Base-by-base conservation (phyloP, 768 basidiomycete genomes). In the Rhodotorula babjevae region DNA sequence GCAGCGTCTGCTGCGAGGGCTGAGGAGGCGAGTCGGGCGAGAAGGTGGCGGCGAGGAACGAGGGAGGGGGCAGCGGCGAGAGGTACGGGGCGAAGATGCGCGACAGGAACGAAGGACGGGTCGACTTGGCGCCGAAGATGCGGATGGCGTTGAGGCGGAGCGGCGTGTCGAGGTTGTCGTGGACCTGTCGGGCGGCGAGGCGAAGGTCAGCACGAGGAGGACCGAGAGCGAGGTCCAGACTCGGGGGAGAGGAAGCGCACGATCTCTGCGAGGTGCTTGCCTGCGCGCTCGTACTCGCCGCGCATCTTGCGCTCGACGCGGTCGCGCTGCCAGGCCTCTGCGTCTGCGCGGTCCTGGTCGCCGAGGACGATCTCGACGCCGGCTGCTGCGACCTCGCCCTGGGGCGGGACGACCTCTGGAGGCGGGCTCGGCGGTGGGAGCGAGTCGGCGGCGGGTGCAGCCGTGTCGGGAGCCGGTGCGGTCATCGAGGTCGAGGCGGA, bases 61-160 rank as follows among this genome's bases (percentile, higher is more conserved):
- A 44, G 76, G 80, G 66, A 75, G 75, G 44, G 76, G 76, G 78
- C 78, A 75, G 49, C 29, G 67, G 52, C 14, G 78, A 55, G 63
- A 90, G 80, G 80, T 85, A 84, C 0, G 93, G 93, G 15, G 86
- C 83, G 65, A 96, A 85, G 74, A 97, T 83, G 64, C 85, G 89
- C n/a, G 83, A 85, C 47, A 99, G 86, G 83, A 97, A 97, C 0
- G 90, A 86, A 44, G 86, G 82, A 25, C 93, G 86, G 0, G 94
- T 96, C 42, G 84, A 81, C 7, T 82, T 80, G 3, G 91, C 88
- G 67, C 93, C 93, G 75, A 90, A 87, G 23, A 98, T 85, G 71
- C 89, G 89, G 27, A 99, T 88, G 3, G 90, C 84, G 23, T 88
- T 86, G 61, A 99, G 84, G 52, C 85, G 84, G 61, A 91, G 81